These are phyloP conservation scores for Alisma plantagoaquatica DNA, from an alignment of 106 monocot genomes.

Conservation along the genomic window DNA sequence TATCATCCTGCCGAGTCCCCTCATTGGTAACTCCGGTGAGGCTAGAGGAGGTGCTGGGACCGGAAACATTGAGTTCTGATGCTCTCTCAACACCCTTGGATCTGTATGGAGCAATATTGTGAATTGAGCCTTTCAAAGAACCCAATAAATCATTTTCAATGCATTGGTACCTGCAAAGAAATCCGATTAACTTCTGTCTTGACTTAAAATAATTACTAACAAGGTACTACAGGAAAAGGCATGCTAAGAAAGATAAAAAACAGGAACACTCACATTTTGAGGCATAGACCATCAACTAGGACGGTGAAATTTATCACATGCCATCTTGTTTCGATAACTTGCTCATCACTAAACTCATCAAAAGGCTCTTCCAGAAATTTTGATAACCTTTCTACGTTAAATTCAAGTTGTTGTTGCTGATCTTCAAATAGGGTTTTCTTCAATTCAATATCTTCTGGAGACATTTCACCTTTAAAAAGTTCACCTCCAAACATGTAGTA, in stretches of 20 bases:
- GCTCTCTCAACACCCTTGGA: conserved; percentile 74
- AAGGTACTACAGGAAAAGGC: not conserved
- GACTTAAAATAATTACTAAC: not conserved
- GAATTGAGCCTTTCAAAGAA: conserved; percentile 44
- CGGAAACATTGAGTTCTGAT: conserved; percentile 36
- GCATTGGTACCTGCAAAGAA: conserved; percentile 65
- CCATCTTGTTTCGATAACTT: conserved; percentile 47
- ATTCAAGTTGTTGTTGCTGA: conserved; percentile 81
- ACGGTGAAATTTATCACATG: conserved; percentile 56
- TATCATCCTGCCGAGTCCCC: too few relatives aligned
- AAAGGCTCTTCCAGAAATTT: conserved; percentile 52
- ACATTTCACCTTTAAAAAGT: conserved; percentile 88
- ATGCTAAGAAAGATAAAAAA: not conserved
- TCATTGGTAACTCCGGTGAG: too few relatives aligned
- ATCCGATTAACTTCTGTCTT: too few relatives aligned
- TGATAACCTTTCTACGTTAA: conserved; percentile 69
- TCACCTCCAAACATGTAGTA: conserved; percentile 93
- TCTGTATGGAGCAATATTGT: conserved; percentile 83
- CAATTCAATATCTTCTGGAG: conserved; percentile 51
- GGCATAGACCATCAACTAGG: conserved; percentile 61
- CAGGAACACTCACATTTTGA: conserved; percentile 46
- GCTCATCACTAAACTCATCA: conserved; percentile 39
- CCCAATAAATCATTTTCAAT: conserved; percentile 83
- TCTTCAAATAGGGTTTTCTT: conserved; percentile 78
- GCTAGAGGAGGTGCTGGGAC: too few relatives aligned